Evolutionary conservation across 495 filamentous ascomycete species (phyloP).

Genomic region (Umbilicaria muhlenbergii): DNA sequence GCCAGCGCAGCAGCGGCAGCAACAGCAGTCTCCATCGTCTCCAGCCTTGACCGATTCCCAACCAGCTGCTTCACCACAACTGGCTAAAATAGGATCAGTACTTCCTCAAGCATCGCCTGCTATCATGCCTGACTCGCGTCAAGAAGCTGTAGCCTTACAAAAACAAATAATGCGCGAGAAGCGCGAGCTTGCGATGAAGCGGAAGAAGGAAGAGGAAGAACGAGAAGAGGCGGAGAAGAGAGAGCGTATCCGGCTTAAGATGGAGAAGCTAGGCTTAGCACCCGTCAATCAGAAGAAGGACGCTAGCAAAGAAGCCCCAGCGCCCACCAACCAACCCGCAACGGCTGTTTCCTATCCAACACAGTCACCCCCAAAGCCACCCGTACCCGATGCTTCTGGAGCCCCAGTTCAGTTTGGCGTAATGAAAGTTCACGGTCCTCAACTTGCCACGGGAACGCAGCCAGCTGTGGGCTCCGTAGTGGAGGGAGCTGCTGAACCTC

Average conservation of each 20-base stretch:
- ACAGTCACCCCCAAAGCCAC: conserved; percentile 36
- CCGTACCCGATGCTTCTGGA: conserved; percentile 33
- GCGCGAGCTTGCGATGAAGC: conserved; percentile 58
- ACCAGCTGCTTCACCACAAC: conserved; percentile 12
- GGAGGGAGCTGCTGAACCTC: conserved; percentile 10
- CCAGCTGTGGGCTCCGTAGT: conserved; percentile 22
- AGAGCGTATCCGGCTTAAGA: conserved; percentile 70
- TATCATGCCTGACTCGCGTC: conserved; percentile 20
- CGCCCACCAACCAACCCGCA: conserved; percentile 21
- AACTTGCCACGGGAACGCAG: conserved; percentile 23
- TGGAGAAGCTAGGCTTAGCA: conserved; percentile 58
- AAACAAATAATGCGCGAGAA: conserved; percentile 76
- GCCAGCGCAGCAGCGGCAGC: conserved; percentile 1
- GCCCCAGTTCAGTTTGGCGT: conserved; percentile 41
- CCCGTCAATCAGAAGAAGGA: conserved; percentile 43
- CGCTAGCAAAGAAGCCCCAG: conserved; percentile 11
- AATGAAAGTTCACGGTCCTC: conserved; percentile 42
- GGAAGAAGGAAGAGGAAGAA: conserved; percentile 66
- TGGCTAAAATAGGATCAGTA: conserved; percentile 14
- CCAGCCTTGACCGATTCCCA: conserved; percentile 6
- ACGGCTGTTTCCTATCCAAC: conserved; percentile 3
- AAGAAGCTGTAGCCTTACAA: conserved; percentile 47
- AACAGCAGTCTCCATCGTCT: conserved; percentile 5
- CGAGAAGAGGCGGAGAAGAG: conserved; percentile 61
- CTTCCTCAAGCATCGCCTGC: conserved; percentile 18